Evolutionary conservation across 306 rosid genomes (phyloP), one percentile per base, ranked within the genome.

Genomic region (Pyrus betulifolia): DNA sequence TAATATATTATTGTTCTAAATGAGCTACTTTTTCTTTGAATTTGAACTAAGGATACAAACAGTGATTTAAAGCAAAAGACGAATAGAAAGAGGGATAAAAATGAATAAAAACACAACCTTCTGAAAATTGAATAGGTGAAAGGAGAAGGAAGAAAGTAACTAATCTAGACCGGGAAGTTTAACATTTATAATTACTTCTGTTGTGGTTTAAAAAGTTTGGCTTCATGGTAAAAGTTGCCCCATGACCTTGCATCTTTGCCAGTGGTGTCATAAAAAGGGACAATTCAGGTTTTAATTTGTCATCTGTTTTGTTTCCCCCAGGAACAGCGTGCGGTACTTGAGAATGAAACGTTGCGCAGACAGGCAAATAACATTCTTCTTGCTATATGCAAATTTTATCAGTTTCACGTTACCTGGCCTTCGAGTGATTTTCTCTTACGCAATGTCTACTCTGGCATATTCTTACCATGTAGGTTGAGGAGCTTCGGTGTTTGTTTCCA

Each of bases 301-400:
- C 46, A 46, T 51, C 82, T 67, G 63, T 35, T 72, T 8, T 82
- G 76, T 76, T 82, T 66, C 27, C 68, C 87, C 61, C 88, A 96
- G 99, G 98, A 96, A 80, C 98, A 96, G 59, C 90, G 91, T 71
- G 96, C 90, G 59, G 80, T 79, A 84, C 78, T 91, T 72, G 99
- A 96, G 79, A 96, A 96, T 49, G 99, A 91, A 84, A 91, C 90
- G 40, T 81, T 96, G 83, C 85, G 97, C 33, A 91, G 96, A 91
- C 99, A 96, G 97, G 99, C 75, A 84, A 80, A 51, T 51, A 6
- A 7, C 71, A 33, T 40, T 79, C 57, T 49, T 54, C 52, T 74
- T 69, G 74, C 63, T 33, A 72, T 1, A 49, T 72, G 83, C n/a
- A 31, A 66, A 75, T 49, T 33, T 73, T 79, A 0, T 64, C 14